Base-by-base conservation (phyloP, 1,284 basidiomycete species). In the Tranzscheliella williamsii region DNA sequence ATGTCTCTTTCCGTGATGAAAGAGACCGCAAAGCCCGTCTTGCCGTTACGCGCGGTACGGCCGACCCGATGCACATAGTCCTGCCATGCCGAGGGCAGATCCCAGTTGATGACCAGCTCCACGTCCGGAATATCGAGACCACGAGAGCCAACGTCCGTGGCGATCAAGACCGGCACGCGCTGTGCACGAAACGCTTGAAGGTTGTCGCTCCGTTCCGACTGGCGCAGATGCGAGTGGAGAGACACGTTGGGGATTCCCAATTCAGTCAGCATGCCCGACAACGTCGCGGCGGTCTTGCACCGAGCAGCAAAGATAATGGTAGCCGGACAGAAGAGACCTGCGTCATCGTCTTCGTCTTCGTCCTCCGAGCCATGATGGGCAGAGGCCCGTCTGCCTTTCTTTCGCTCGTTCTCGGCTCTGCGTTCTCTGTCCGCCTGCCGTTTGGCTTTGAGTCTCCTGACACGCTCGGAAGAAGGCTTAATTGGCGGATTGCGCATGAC, bases 71-170 rank as follows among this genome's bases (percentile, higher is more conserved):
- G 84, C 9, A 84, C 79, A 60, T 85, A 85, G 67, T 84, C 84
- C 56, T 84, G 82, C 21, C 80, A 78, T 0, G 80, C 79, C 83
- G 70, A 18, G 40, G 95, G 88, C 67, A 98, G 78, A 78, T 99
- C 95, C 91, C 92, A 99, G 70, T 99, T 98, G 40, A 99, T 84
- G 23, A 99, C 82, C 34, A 98, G 87, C 2, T 92, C 91, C 26
- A 97, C 87, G 43, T 93, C 85, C 11, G 76, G 76, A 13, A 78
- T 67, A 45, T 78, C 76, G 38, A 78, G 58, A 21, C 76, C 76
- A 15, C 76, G 65, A 15, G 73, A 75, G 23, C 75, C 76, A 5
- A 78, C 67, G 42, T 78, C 76, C 17, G 76, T 78, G 17, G 76
- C 67, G 5, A 78, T 58, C 18, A 78, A 61, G 4, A 78, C 51